phyloP scores from a whole-genome alignment of 2,329 filamentous ascomycete species.

The Apiospora phragmitis region DNA sequence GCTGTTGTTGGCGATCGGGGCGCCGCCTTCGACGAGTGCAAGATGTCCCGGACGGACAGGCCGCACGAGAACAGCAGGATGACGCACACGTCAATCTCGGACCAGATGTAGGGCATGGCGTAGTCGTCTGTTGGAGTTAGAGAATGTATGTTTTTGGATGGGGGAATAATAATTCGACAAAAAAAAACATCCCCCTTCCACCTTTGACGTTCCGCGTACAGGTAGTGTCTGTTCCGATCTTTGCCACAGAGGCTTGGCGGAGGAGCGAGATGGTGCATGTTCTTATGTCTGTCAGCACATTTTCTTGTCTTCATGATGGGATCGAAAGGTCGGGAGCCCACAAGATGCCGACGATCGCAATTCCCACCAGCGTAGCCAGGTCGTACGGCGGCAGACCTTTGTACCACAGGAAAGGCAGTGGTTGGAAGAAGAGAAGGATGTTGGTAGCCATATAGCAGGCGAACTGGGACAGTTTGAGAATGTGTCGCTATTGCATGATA shows the following conservation, averaged over 20 bases:
- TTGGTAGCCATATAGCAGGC: constrained; percentile 23
- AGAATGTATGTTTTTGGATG: background rate
- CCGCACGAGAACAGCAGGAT: constrained; percentile 35
- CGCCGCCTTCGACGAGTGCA: background rate
- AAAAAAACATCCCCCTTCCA: background rate
- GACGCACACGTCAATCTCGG: constrained; percentile 31
- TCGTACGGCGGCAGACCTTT: background rate
- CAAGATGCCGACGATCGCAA: background rate
- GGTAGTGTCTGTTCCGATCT: constrained; percentile 14
- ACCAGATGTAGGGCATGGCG: constrained; percentile 30
- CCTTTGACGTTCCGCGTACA: constrained; percentile 15
- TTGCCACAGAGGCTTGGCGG: background rate
- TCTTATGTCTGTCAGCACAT: background rate
- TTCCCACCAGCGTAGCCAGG: background rate
- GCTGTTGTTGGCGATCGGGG: background rate
- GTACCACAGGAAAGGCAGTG: background rate
- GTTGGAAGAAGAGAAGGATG: constrained; percentile 10
- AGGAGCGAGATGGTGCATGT: background rate
- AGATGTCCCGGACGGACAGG: constrained; percentile 26
- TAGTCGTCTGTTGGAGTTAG: constrained; percentile 25
- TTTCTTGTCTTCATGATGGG: too few relatives aligned
- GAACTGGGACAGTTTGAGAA: constrained; percentile 17
- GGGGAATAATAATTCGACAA: background rate
- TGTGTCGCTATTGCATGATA: background rate
- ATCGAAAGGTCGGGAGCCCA: background rate